These are phyloP conservation scores for Straminergon stramineum DNA, from an alignment of 225 moss, liverwort and hornwort species.

Conservation along the genomic window DNA sequence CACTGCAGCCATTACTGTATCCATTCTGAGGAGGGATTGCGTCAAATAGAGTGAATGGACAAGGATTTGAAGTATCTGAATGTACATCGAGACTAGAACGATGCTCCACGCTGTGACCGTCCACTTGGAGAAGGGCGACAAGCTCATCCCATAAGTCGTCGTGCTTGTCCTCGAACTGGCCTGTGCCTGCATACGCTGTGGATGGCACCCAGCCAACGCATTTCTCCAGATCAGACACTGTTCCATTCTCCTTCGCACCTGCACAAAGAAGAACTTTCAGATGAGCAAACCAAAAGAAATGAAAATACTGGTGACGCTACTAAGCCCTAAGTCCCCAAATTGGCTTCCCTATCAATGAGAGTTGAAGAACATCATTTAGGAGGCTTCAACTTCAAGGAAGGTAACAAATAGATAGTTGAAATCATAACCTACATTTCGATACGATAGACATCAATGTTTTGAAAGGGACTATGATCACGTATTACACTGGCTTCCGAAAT, in stretches of 20 bases:
- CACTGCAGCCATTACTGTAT: conserved; percentile 7
- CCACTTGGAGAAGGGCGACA: conserved; percentile 47
- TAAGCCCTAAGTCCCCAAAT: background rate
- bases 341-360: background rate
- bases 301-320: background rate
- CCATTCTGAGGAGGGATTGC: background rate
- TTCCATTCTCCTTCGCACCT: conserved; percentile 19
- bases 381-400: background rate
- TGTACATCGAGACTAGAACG: background rate
- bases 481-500: background rate
- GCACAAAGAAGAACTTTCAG: background rate
- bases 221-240: background rate
- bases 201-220: conserved; percentile 41
- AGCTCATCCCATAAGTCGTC: conserved; percentile 77
- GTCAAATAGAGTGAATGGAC: conserved; percentile 37
- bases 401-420: background rate
- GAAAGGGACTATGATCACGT: background rate
- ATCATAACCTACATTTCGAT: background rate
- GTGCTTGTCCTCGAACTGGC: conserved; percentile 47
- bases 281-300: background rate
- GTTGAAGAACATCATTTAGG: background rate
- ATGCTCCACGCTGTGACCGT: conserved; percentile 1
- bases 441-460: background rate
- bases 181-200: conserved; percentile 46
- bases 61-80: background rate